Percentiles rank a stretch among this genome's conserved stretches.
Evolutionary conservation across 306 rosid species (phyloP).

Genomic region (Leucaena leucocephala): DNA sequence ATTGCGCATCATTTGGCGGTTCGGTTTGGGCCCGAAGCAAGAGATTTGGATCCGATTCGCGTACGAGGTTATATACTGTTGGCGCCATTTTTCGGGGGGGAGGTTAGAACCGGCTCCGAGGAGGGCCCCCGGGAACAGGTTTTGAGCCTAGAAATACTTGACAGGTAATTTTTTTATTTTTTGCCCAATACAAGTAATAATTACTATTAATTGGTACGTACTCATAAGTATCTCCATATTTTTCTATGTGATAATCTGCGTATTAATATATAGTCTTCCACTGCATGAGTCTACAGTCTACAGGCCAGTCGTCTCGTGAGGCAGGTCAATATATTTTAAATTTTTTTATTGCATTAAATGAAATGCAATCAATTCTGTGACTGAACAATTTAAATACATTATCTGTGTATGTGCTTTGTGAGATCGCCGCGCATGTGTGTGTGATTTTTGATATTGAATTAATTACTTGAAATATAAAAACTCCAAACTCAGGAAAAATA

Average conservation of each 20-base stretch:
- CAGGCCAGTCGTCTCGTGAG: neutral
- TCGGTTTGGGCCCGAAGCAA: constrained; percentile 43
- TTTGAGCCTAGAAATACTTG: constrained; percentile 68
- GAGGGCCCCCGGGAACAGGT: constrained; percentile 63
- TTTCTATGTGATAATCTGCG: neutral
- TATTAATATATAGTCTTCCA: neutral
- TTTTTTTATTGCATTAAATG: neutral
- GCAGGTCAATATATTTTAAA: neutral
- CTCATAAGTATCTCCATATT: neutral
- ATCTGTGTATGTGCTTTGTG: neutral
- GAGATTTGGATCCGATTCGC: constrained; percentile 47
- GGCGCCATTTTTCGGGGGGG: constrained; percentile 97
- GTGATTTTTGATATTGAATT: neutral
- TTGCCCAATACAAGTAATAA: neutral
- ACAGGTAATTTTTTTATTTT: constrained; percentile 54
- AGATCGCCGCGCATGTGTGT: too few species aligned
- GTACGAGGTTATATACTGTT: constrained; percentile 65
- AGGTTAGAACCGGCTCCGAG: constrained; percentile 75
- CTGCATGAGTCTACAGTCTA: neutral
- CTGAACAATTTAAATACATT: too few species aligned
- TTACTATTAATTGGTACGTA: neutral
- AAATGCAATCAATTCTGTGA: neutral
- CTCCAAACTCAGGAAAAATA: neutral
- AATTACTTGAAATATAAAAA: neutral
- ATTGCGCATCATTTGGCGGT: constrained; percentile 89